Conservation (phyloP, 202 grass and related monocot genomes). For the Zizania palustris region DNA sequence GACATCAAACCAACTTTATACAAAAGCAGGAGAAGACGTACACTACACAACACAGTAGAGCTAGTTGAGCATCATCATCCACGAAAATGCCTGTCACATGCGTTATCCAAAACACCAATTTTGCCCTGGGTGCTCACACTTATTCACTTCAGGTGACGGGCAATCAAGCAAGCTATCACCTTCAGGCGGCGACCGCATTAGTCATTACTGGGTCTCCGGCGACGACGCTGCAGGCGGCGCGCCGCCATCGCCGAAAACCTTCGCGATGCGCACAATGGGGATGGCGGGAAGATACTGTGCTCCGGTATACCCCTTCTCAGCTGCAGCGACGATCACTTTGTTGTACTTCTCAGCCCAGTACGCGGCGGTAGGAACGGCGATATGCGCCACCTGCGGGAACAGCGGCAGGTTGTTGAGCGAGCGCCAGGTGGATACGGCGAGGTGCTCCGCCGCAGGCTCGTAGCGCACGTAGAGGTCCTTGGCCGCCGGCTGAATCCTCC, state of each 20-base stretch:
- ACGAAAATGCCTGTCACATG: not conserved
- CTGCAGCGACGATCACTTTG: constrained; percentile 41
- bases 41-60: constrained; percentile 7
- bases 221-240: not conserved
- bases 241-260: constrained; percentile 53
- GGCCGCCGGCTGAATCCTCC: constrained; percentile 53
- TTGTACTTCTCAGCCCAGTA: constrained; percentile 86
- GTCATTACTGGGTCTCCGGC: constrained; percentile 23
- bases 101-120: not conserved
- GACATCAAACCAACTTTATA: constrained; percentile 45
- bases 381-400: constrained; percentile 65
- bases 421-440: constrained; percentile 71
- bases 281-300: constrained; percentile 60
- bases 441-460: constrained; percentile 72
- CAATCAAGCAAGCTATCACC: not conserved
- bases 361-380: constrained; percentile 63
- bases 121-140: not conserved
- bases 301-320: constrained; percentile 22
- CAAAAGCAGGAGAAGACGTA: not conserved
- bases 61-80: constrained; percentile 26
- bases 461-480: constrained; percentile 60
- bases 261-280: constrained; percentile 68
- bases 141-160: constrained; percentile 30
- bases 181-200: not conserved
- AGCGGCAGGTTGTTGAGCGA: constrained; percentile 74